Evolutionary conservation across 2,329 filamentous ascomycete genomes (phyloP).

Genomic region (Metarhizium anisopliae): DNA sequence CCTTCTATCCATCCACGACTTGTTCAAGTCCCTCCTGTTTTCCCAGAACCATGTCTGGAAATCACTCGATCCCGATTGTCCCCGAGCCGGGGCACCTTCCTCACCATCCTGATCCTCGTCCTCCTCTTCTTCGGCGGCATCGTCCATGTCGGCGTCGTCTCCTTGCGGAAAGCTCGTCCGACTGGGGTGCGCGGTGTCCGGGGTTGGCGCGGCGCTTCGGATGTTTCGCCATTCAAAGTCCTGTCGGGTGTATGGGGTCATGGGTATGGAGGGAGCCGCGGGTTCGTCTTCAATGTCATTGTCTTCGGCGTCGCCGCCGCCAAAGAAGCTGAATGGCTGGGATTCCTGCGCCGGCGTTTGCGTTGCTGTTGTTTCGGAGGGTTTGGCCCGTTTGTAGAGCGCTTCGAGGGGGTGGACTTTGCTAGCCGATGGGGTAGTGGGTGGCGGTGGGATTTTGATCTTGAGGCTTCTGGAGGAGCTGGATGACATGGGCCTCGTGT

Average conservation of each 20-base stretch:
- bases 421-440: constrained; percentile 35
- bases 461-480: constrained; percentile 40
- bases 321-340: constrained; percentile 73
- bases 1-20: constrained; percentile 56
- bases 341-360: constrained; percentile 28
- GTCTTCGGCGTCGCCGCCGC: constrained; percentile 38
- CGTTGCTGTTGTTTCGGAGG: constrained; percentile 24
- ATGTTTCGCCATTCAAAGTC: constrained; percentile 67
- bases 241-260: constrained; percentile 74
- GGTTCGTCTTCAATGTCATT: constrained; percentile 36
- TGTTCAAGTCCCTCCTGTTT: constrained; percentile 54
- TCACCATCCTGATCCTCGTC: constrained; percentile 22
- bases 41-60: constrained; percentile 64
- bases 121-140: constrained; percentile 21
- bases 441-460: constrained; percentile 45
- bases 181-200: constrained; percentile 76
- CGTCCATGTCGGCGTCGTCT: constrained; percentile 22
- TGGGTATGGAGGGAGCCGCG: constrained; percentile 39
- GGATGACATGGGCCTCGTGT: constrained; percentile 38
- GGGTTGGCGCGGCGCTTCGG: constrained; percentile 89
- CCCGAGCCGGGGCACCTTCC: constrained; percentile 12
- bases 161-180: constrained; percentile 45
- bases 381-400: constrained; percentile 69
- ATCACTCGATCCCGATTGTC: constrained; percentile 31
- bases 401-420: constrained; percentile 80